Conservation (phyloP, 75 land plant genomes). For the Azolla pinnata region DNA sequence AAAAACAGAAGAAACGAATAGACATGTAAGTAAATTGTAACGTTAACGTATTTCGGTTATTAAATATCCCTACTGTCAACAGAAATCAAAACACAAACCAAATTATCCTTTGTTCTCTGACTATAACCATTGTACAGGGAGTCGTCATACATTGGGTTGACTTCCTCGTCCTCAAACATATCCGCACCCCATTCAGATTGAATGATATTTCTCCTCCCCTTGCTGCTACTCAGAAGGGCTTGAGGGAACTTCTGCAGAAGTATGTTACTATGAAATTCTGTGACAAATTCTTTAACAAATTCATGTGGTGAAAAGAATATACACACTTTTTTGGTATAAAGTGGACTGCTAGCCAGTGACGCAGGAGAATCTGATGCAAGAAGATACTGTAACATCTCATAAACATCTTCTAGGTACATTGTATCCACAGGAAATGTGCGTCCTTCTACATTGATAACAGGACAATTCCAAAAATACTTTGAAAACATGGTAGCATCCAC, state of each 20-base stretch:
- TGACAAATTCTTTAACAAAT: no score
- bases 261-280: no score
- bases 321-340: no score
- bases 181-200: slow-evolving; percentile 89
- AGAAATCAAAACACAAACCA: slow-evolving; percentile 30
- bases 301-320: no score
- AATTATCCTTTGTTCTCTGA: slow-evolving; percentile 57
- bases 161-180: slow-evolving; percentile 39
- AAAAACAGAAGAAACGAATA: neutral
- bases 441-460: slow-evolving; percentile 65
- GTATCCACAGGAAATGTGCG: slow-evolving; percentile 79
- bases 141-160: slow-evolving; percentile 51
- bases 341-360: slow-evolving; percentile 12
- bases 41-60: no score
- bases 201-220: slow-evolving; percentile 67
- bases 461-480: slow-evolving; percentile 69
- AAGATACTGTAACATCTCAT: slow-evolving; percentile 53
- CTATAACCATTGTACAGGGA: slow-evolving; percentile 41
- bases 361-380: slow-evolving; percentile 79
- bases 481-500: slow-evolving; percentile 74
- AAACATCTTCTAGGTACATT: slow-evolving; percentile 71
- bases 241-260: slow-evolving; percentile 4
- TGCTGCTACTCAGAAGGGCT: slow-evolving; percentile 38
- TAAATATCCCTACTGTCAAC: neutral
- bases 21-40: neutral